Evolutionary conservation across 768 basidiomycete species (phyloP).

Genomic region (Boletellus ananas): DNA sequence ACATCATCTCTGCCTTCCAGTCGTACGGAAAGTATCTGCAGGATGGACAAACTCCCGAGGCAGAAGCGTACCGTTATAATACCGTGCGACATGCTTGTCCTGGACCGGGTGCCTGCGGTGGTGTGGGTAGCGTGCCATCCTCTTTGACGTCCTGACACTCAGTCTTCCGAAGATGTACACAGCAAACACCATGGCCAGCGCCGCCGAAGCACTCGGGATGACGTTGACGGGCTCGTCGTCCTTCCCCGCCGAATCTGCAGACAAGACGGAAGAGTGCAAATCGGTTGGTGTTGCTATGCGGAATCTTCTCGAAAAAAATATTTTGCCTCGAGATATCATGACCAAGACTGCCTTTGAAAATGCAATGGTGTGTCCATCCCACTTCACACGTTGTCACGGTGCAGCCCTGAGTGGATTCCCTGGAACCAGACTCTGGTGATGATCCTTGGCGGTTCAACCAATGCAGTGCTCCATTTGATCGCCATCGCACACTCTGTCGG

Average conservation of each 20-base stretch:
- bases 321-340: slow-evolving; percentile 95
- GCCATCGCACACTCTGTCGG: slow-evolving; percentile 97
- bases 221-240: slow-evolving; percentile 95
- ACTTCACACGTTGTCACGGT: slow-evolving; percentile 6
- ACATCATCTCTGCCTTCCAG: slow-evolving; percentile 97
- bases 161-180: slow-evolving; percentile 78
- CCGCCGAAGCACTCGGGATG: slow-evolving; percentile 95
- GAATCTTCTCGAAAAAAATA: slow-evolving; percentile 85
- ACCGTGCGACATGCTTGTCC: slow-evolving; percentile 93
- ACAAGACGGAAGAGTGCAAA: slow-evolving; percentile 84
- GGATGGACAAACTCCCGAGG: slow-evolving; percentile 78
- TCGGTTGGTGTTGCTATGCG: slow-evolving; percentile 79
- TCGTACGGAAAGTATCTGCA: slow-evolving; percentile 94
- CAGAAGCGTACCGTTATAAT: slow-evolving; percentile 80
- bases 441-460: slow-evolving; percentile 97
- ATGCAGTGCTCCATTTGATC: slow-evolving; percentile 94
- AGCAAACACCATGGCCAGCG: slow-evolving; percentile 97
- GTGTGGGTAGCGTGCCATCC: slow-evolving; percentile 52
- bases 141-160: slow-evolving; percentile 1
- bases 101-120: slow-evolving; percentile 97
- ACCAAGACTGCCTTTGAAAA: slow-evolving; percentile 95
- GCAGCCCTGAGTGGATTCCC: slow-evolving; percentile 3
- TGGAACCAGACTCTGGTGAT: slow-evolving; percentile 78
- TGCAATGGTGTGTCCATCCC: slow-evolving; percentile 67
- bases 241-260: slow-evolving; percentile 88